phyloP scores from a whole-genome alignment of 2,329 filamentous ascomycete genomes.

The Aspergillus neotritici region DNA sequence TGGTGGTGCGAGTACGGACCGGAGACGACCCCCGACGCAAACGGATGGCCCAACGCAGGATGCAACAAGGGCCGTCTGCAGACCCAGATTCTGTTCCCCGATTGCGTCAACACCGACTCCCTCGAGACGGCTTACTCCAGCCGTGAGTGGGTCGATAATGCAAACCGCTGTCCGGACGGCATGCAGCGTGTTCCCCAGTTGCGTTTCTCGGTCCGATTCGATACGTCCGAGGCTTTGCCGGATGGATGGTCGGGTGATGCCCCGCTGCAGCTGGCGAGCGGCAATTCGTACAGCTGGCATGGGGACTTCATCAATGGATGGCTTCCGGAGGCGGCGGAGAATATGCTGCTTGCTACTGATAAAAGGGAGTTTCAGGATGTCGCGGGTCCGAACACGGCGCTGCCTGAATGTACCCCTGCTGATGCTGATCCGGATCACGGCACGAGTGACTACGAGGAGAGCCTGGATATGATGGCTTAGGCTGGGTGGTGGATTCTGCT shows the following conservation, averaged over 20 bases:
- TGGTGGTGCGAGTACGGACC: conserved; percentile 6
- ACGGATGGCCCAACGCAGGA: background rate
- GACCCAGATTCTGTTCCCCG: conserved; percentile 1
- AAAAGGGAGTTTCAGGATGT: conserved; percentile 7
- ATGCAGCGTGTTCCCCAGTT: conserved; percentile 13
- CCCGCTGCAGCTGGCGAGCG: conserved; percentile 10
- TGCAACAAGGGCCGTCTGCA: conserved; percentile 1
- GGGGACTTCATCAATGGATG: conserved; percentile 12
- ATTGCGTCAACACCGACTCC: conserved; percentile 2
- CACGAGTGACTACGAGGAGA: conserved; percentile 11
- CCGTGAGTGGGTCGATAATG: background rate
- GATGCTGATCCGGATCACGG: conserved; percentile 12
- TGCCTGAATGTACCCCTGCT: background rate
- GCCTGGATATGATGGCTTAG: conserved; percentile 14
- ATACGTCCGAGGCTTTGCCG: conserved; percentile 7
- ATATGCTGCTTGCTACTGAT: conserved; percentile 8
- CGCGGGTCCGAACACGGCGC: background rate
- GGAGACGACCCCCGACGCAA: background rate
- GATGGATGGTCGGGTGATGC: conserved; percentile 11
- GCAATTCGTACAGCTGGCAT: conserved; percentile 7
- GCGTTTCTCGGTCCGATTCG: conserved; percentile 16
- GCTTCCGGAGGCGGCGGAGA: conserved; percentile 12
- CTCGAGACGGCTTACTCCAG: conserved; percentile 7
- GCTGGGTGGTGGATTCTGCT: too few species aligned
- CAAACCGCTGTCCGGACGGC: conserved; percentile 11